phyloP scores from a whole-genome alignment of 345 rosid genomes.

The Odontarrhena argentea region DNA sequence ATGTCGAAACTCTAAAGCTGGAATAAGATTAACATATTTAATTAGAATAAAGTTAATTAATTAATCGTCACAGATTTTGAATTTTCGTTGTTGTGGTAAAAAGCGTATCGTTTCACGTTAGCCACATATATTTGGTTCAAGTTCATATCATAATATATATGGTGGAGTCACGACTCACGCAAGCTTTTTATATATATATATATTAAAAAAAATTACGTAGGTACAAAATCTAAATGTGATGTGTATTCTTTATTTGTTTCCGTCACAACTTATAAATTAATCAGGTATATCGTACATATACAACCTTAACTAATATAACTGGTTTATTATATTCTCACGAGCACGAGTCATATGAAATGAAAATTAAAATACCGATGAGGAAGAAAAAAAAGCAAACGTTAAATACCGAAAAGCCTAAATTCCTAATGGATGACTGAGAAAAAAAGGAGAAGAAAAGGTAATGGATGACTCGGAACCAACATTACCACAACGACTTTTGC shows the following conservation, averaged over 20 bases:
- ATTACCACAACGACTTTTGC: conserved; percentile 11
- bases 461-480: conserved; percentile 27
- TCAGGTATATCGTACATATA: neutral
- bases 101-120: conserved; percentile 29
- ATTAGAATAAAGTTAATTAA: neutral
- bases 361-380: neutral
- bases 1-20: neutral
- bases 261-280: conserved; percentile 16
- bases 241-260: neutral
- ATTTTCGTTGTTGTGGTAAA: conserved; percentile 29
- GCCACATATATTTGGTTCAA: conserved; percentile 31
- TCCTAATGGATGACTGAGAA: neutral
- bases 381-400: neutral
- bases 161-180: conserved; percentile 39
- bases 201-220: neutral
- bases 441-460: neutral
- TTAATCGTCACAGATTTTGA: conserved; percentile 22
- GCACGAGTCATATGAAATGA: conserved; percentile 16
- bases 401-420: neutral
- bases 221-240: conserved; percentile 17
- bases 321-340: neutral
- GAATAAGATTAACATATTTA: neutral
- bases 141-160: conserved; percentile 1
- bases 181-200: conserved; percentile 2
- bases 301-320: neutral